Percentiles rank a stretch among this genome's conserved stretches.
These are phyloP conservation scores for Xylogone sp. DNA, from an alignment of 2,329 filamentous ascomycete genomes.

Conservation along the genomic window DNA sequence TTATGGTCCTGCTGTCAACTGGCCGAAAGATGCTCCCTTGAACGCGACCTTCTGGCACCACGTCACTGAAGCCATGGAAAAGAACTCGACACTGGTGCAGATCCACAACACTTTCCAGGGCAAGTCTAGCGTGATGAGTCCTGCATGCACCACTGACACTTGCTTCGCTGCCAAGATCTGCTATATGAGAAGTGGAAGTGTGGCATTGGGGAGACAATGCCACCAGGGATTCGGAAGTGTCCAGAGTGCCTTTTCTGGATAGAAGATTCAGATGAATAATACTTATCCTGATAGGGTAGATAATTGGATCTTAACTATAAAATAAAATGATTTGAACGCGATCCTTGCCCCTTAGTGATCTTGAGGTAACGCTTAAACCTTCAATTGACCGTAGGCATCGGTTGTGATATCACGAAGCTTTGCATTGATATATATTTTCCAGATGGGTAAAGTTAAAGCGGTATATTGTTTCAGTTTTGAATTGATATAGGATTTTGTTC, in stretches of 20 bases:
- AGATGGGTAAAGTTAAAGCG: too few species aligned
- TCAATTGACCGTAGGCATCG: too few species aligned
- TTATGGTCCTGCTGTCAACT: constrained; percentile 39
- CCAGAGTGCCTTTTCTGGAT: constrained; percentile 32
- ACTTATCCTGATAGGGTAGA: not conserved
- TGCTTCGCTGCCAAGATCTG: constrained; percentile 53
- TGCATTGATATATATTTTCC: too few species aligned
- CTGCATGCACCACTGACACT: constrained; percentile 46
- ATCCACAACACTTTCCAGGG: constrained; percentile 49
- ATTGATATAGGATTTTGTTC: too few species aligned
- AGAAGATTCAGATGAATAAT: constrained; percentile 23
- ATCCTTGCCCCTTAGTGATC: too few species aligned
- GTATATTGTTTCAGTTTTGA: too few species aligned
- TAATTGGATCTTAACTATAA: too few species aligned
- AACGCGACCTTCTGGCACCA: constrained; percentile 58
- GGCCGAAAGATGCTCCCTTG: constrained; percentile 45
- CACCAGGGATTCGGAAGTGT: constrained; percentile 44
- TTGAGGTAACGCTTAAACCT: too few species aligned
- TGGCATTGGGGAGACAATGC: constrained; percentile 46
- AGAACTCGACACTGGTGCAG: constrained; percentile 42
- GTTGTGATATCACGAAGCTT: too few species aligned
- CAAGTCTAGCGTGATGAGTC: constrained; percentile 45
- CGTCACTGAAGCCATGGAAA: constrained; percentile 54
- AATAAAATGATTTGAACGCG: too few species aligned
- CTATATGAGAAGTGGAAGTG: constrained; percentile 55